These are phyloP conservation scores for Mycosphaerella sp. DNA, from an alignment of 2,329 filamentous ascomycete genomes.

Conservation along the genomic window DNA sequence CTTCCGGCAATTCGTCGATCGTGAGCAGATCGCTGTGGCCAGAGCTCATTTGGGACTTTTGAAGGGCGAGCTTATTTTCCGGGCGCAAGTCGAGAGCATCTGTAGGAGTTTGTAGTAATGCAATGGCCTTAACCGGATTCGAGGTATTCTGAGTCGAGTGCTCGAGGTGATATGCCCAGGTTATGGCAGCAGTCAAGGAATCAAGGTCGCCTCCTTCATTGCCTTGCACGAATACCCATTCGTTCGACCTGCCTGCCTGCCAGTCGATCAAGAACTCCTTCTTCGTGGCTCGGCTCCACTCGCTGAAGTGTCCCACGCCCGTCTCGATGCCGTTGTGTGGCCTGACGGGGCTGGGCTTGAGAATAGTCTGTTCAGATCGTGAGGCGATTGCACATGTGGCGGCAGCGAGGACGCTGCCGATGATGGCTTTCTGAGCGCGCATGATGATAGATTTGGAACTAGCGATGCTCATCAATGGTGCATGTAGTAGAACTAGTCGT, in stretches of 20 bases:
- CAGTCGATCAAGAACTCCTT: slow-evolving; percentile 44
- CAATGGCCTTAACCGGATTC: slow-evolving; percentile 42
- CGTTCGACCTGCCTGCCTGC: slow-evolving; percentile 38
- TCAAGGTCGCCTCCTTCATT: slow-evolving; percentile 44
- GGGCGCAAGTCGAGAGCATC: slow-evolving; percentile 44
- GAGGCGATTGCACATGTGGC: slow-evolving; percentile 8
- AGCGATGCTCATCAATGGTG: neutral
- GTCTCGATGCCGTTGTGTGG: slow-evolving; percentile 33
- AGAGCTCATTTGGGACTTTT: slow-evolving; percentile 42
- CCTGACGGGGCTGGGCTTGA: slow-evolving; percentile 6
- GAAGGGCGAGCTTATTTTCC: slow-evolving; percentile 43
- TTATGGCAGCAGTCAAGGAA: slow-evolving; percentile 41
- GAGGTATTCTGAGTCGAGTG: slow-evolving; percentile 41
- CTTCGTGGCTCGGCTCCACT: slow-evolving; percentile 45
- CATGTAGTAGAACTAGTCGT: too few species aligned
- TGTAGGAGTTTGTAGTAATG: slow-evolving; percentile 42
- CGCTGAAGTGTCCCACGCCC: slow-evolving; percentile 45
- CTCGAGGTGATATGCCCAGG: slow-evolving; percentile 45
- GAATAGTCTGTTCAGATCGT: slow-evolving; percentile 6
- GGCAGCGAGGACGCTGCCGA: slow-evolving; percentile 5
- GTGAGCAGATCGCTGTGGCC: slow-evolving; percentile 44
- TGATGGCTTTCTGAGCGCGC: neutral
- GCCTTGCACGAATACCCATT: slow-evolving; percentile 44
- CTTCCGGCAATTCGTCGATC: slow-evolving; percentile 44
- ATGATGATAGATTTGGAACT: neutral